These are phyloP conservation scores for Fremontodendron californicum DNA, from an alignment of 345 rosid species.

Conservation along the genomic window DNA sequence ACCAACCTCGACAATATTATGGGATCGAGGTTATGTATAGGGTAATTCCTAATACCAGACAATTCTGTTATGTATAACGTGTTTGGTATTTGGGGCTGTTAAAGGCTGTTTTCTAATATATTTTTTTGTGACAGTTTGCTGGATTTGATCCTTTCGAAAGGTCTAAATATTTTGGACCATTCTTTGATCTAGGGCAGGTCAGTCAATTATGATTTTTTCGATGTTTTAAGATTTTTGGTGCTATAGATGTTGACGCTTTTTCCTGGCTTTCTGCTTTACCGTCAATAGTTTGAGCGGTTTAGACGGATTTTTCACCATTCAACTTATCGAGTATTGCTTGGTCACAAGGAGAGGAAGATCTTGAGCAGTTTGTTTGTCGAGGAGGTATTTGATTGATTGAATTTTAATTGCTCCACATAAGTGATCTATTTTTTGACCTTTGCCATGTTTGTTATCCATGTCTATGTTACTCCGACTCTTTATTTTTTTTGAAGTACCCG, in stretches of 20 bases:
- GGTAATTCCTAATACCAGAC: slow-evolving; percentile 35
- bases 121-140: slow-evolving; percentile 65
- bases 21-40: slow-evolving; percentile 91
- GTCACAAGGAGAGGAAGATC: slow-evolving; percentile 77
- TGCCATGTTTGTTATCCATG: not conserved
- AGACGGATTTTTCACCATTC: slow-evolving; percentile 94
- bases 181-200: slow-evolving; percentile 91
- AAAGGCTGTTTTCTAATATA: not conserved
- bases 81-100: not conserved
- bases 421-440: not conserved
- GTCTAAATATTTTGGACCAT: slow-evolving; percentile 88
- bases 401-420: too few species aligned
- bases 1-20: slow-evolving; percentile 79
- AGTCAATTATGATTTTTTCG: not conserved
- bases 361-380: slow-evolving; percentile 76
- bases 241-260: not conserved
- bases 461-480: too few species aligned
- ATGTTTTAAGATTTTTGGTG: slow-evolving; percentile 6
- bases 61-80: not conserved
- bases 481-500: too few species aligned
- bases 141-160: slow-evolving; percentile 97
- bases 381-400: slow-evolving; percentile 53
- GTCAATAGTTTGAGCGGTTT: slow-evolving; percentile 76
- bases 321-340: slow-evolving; percentile 77
- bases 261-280: not conserved